Evolutionary conservation across 2,329 filamentous ascomycete genomes (phyloP).

Genomic region (Cladophialophora bantiana): DNA sequence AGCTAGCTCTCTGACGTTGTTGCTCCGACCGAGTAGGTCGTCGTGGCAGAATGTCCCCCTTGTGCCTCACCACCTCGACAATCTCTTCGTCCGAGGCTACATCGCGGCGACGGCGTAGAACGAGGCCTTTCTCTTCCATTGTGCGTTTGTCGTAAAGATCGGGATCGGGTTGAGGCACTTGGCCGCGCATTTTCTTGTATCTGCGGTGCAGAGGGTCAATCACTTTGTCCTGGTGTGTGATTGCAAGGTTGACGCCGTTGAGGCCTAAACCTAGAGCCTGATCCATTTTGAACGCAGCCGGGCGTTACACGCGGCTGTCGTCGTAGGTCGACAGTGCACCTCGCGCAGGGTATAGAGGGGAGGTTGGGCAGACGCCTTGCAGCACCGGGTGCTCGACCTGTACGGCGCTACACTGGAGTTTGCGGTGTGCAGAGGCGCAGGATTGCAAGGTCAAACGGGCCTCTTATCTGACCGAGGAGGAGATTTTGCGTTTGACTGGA

Average conservation of each 20-base stretch:
- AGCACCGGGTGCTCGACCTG: conserved; percentile 15
- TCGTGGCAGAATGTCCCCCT: conserved; percentile 36
- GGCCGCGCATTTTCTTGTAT: conserved; percentile 36
- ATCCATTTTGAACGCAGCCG: conserved; percentile 30
- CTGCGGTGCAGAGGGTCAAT: conserved; percentile 35
- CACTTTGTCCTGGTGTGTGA: conserved; percentile 39
- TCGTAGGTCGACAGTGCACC: conserved; percentile 3
- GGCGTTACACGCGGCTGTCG: conserved; percentile 21
- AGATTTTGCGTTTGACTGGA: conserved; percentile 19
- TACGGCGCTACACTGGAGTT: neutral
- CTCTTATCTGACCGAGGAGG: conserved; percentile 23
- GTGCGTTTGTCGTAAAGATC: conserved; percentile 33
- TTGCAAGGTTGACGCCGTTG: conserved; percentile 34
- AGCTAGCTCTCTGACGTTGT: conserved; percentile 34
- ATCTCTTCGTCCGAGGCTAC: conserved; percentile 42
- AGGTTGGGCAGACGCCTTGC: conserved; percentile 21
- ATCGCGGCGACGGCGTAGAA: conserved; percentile 38
- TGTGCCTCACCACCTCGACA: conserved; percentile 40
- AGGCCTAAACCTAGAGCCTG: conserved; percentile 35
- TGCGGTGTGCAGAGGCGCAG: neutral
- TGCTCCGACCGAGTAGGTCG: conserved; percentile 31
- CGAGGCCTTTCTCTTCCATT: conserved; percentile 40
- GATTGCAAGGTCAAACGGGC: conserved; percentile 7
- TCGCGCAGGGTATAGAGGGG: neutral
- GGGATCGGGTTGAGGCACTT: conserved; percentile 31